Evolutionary conservation across 495 filamentous ascomycete genomes (phyloP).

Genomic region (Staphylotrichum tortipilum): DNA sequence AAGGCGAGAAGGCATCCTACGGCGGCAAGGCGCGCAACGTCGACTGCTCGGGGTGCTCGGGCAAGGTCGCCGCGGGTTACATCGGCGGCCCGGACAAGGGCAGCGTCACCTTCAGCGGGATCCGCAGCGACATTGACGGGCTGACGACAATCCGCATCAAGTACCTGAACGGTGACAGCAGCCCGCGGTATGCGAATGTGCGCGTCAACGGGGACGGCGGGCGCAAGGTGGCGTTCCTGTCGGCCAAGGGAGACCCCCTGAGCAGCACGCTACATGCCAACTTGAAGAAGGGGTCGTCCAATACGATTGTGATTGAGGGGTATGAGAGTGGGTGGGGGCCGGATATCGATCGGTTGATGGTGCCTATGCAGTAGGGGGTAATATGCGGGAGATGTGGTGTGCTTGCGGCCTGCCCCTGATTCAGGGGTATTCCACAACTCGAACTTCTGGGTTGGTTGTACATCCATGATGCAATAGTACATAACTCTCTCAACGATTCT

Average conservation of each 20-base stretch:
- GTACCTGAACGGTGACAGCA: conserved; percentile 45
- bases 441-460: too few species aligned
- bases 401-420: too few species aligned
- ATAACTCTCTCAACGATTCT: too few species aligned
- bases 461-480: too few species aligned
- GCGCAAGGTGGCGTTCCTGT: conserved; percentile 43
- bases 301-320: conserved; percentile 42
- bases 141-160: conserved; percentile 47
- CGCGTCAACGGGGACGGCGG: conserved; percentile 46
- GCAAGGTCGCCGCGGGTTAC: conserved; percentile 40
- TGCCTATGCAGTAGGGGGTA: conserved; percentile 36
- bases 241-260: conserved; percentile 23
- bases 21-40: conserved; percentile 28
- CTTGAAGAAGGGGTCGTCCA: conserved; percentile 33
- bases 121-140: conserved; percentile 37
- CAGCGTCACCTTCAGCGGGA: conserved; percentile 35
- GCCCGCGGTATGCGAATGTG: conserved; percentile 43
- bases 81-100: conserved; percentile 45
- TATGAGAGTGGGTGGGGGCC: conserved; percentile 41
- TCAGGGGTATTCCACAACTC: too few species aligned
- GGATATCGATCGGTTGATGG: conserved; percentile 50
- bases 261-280: conserved; percentile 36
- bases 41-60: conserved; percentile 42
- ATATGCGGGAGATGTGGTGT: too few species aligned
- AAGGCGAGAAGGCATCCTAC: conserved; percentile 32